phyloP scores from a whole-genome alignment of 805 yeast species.

The Myxozyma sirexii region DNA sequence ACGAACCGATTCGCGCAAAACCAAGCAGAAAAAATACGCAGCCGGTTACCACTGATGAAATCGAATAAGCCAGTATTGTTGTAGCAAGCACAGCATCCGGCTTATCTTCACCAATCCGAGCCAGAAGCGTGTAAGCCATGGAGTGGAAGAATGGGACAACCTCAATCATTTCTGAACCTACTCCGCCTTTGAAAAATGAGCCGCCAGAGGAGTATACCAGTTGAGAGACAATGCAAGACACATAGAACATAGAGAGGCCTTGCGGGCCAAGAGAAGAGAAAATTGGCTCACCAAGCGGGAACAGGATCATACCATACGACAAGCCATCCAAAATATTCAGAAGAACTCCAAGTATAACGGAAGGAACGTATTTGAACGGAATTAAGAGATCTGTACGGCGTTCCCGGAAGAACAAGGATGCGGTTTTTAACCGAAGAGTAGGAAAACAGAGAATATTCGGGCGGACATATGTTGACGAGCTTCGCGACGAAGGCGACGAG shows the following conservation, averaged over 20 bases:
- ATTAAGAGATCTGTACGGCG: background rate
- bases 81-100: slow-evolving; percentile 69
- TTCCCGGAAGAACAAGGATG: background rate
- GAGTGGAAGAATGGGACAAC: slow-evolving; percentile 98
- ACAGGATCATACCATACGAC: slow-evolving; percentile 96
- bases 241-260: slow-evolving; percentile 92
- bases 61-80: slow-evolving; percentile 80
- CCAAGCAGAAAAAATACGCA: slow-evolving; percentile 76
- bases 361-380: slow-evolving; percentile 55
- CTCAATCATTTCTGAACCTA: slow-evolving; percentile 98
- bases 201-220: slow-evolving; percentile 87
- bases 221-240: slow-evolving; percentile 88
- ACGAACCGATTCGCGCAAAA: slow-evolving; percentile 73
- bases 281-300: slow-evolving; percentile 81
- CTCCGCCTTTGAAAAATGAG: slow-evolving; percentile 84
- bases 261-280: slow-evolving; percentile 81
- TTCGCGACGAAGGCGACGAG: background rate
- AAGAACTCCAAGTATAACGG: slow-evolving; percentile 81
- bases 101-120: slow-evolving; percentile 54
- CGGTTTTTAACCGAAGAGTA: background rate
- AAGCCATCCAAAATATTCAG: slow-evolving; percentile 89
- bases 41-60: slow-evolving; percentile 86
- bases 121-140: slow-evolving; percentile 77
- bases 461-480: too few relatives aligned
- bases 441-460: too few relatives aligned